phyloP scores from a whole-genome alignment of 2,329 filamentous ascomycete species.

The Colletotrichum gloeosporioides region DNA sequence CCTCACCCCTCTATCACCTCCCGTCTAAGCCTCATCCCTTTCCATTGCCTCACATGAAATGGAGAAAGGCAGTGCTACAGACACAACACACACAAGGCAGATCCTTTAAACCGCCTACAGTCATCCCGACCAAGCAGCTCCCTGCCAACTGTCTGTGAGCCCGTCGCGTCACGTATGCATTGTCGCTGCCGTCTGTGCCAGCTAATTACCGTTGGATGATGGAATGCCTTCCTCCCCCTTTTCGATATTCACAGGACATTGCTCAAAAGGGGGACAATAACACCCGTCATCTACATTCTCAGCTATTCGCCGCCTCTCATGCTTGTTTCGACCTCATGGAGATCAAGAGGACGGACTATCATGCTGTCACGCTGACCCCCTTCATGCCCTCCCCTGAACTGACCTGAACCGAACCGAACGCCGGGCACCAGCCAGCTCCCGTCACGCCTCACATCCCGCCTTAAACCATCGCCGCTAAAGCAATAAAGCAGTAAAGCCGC shows the following conservation, averaged over 20 bases:
- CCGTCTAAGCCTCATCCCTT: not conserved
- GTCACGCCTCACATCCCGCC: not conserved
- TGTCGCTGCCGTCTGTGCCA: not conserved
- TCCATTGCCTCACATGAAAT: not conserved
- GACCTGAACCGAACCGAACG: not conserved
- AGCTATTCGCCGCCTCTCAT: not conserved
- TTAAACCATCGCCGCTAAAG: not conserved
- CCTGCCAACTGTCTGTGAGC: not conserved
- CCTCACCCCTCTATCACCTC: not conserved
- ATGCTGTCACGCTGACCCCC: not conserved
- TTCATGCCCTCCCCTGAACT: not conserved
- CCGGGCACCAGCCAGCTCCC: not conserved
- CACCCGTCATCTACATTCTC: not conserved
- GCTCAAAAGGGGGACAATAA: not conserved
- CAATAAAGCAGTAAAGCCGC: not conserved
- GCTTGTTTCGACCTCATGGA: not conserved
- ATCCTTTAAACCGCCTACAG: not conserved
- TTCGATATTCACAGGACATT: not conserved
- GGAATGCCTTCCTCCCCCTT: not conserved
- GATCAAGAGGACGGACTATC: not conserved
- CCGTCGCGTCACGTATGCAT: not conserved
- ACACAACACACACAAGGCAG: not conserved
- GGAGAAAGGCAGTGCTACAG: not conserved
- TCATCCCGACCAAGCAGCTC: not conserved
- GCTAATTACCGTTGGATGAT: not conserved